A percentile compares a stretch with the other conserved stretches of the same genome.
These are phyloP conservation scores for Crithidia fasciculata DNA, from an alignment of 208 protist genomes.

Conservation along the genomic window DNA sequence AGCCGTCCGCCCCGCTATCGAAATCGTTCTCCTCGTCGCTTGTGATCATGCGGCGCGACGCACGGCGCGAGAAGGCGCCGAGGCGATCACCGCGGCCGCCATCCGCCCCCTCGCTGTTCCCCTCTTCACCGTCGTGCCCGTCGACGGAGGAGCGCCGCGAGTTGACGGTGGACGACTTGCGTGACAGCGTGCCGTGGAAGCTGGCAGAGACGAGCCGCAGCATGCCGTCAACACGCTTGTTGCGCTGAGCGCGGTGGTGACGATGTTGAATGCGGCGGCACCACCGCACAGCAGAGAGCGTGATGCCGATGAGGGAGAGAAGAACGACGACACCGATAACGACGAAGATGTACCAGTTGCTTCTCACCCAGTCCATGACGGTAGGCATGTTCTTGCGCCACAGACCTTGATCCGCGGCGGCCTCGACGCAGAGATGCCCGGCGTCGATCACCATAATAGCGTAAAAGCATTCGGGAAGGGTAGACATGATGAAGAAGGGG, in stretches of 20 bases:
- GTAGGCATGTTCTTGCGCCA: constrained; percentile 22
- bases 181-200: constrained; percentile 14
- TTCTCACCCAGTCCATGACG: constrained; percentile 13
- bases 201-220: constrained; percentile 11
- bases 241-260: constrained; percentile 8
- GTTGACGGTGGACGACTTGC: not conserved
- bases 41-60: not conserved
- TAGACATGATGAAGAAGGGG: not conserved
- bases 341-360: constrained; percentile 29
- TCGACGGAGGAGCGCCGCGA: not conserved
- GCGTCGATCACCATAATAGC: not conserved
- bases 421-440: not conserved
- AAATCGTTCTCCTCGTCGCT: not conserved
- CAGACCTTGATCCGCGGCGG: not conserved
- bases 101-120: not conserved
- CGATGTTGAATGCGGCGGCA: constrained; percentile 11
- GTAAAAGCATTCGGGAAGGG: constrained; percentile 1
- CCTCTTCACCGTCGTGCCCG: not conserved
- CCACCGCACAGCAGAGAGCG: constrained; percentile 22
- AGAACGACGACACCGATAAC: constrained; percentile 3
- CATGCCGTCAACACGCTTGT: constrained; percentile 29
- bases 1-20: not conserved
- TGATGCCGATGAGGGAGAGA: constrained; percentile 12
- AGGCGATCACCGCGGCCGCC: not conserved
- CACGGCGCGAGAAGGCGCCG: not conserved